A percentile compares a stretch with the other conserved stretches of the same genome.
Conservation (phyloP, 2,329 filamentous ascomycete genomes). For the Ploettnerulaceae sp. region DNA sequence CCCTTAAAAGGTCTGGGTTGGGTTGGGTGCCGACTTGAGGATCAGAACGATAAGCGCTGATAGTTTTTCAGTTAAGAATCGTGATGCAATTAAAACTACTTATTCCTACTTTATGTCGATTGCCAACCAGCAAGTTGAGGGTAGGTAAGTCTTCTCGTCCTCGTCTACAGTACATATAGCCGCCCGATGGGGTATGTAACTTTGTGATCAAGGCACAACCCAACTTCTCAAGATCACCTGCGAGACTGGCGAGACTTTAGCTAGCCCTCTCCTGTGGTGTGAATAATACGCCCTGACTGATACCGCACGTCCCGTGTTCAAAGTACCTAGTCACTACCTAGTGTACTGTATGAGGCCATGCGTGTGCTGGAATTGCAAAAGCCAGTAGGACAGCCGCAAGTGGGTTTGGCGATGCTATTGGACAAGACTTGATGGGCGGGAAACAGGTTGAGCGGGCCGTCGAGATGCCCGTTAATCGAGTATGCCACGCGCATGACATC, state of each 20-base stretch:
- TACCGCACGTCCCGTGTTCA: neutral
- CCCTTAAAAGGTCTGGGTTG: constrained; percentile 16
- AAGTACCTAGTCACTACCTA: constrained; percentile 8
- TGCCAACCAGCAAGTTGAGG: too few species aligned
- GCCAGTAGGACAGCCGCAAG: constrained; percentile 14
- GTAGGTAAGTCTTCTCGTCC: too few species aligned
- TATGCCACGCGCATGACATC: neutral
- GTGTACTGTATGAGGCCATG: constrained; percentile 8
- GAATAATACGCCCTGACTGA: constrained; percentile 7
- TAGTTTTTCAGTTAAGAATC: constrained; percentile 1
- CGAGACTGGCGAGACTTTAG: constrained; percentile 1
- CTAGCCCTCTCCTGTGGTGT: constrained; percentile 7
- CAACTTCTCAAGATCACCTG: neutral
- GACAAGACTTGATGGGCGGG: constrained; percentile 2
- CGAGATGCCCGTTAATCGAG: constrained; percentile 11
- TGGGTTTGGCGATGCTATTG: constrained; percentile 9
- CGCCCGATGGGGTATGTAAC: constrained; percentile 9
- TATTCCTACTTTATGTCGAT: neutral
- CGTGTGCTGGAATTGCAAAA: constrained; percentile 11
- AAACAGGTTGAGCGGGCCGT: constrained; percentile 15
- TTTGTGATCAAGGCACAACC: constrained; percentile 9
- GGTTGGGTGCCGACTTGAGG: constrained; percentile 5
- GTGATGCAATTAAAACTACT: neutral
- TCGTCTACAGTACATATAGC: too few species aligned
- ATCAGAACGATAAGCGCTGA: constrained; percentile 18